phyloP scores from a whole-genome alignment of 305 asterid genomes.

The Coffea humblotiana region DNA sequence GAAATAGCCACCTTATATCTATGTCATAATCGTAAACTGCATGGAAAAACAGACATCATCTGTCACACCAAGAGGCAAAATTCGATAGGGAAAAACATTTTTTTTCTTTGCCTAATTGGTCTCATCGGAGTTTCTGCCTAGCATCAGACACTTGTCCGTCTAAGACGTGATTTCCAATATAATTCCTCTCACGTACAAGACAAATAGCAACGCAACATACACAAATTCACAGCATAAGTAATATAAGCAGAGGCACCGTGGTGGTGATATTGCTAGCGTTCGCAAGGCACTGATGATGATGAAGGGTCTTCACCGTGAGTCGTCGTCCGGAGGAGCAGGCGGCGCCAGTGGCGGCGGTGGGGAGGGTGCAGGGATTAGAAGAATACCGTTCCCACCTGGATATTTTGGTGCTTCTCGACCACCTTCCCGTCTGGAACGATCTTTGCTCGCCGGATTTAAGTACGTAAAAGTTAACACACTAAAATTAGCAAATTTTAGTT shows the following conservation, averaged over 20 bases:
- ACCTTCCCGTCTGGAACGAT: conserved; percentile 4
- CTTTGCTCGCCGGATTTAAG: neutral
- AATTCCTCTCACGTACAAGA: too few relatives aligned
- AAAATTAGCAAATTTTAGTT: too few relatives aligned
- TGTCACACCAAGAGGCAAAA: neutral
- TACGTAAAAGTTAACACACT: neutral
- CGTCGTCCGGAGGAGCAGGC: neutral
- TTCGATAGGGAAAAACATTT: neutral
- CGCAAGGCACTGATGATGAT: neutral
- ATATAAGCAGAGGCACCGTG: neutral
- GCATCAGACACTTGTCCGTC: neutral
- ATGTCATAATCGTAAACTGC: neutral
- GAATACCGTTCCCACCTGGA: neutral
- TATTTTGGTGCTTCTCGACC: neutral
- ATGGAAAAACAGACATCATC: neutral
- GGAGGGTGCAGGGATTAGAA: neutral
- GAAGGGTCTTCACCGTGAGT: neutral
- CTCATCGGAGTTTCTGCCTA: neutral
- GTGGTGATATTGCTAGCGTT: neutral
- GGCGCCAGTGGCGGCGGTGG: neutral
- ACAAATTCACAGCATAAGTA: neutral
- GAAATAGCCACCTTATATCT: too few relatives aligned
- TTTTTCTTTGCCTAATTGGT: neutral
- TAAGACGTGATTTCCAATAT: neutral
- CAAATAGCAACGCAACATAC: neutral